These are phyloP conservation scores for Rhodotorula diobovata DNA, from an alignment of 768 basidiomycete species.

Conservation along the genomic window DNA sequence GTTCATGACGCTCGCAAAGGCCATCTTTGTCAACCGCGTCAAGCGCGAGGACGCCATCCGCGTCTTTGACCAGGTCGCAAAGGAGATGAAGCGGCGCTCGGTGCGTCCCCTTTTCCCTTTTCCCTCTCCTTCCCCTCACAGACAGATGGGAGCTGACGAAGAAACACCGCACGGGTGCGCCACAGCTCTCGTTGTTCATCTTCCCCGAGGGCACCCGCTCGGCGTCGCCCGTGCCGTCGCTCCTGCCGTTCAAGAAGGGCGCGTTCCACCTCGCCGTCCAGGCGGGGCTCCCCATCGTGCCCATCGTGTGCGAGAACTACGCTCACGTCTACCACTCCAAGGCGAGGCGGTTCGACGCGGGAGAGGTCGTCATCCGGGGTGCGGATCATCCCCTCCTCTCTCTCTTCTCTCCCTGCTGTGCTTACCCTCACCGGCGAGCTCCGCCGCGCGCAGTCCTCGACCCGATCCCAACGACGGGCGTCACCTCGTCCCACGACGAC, in stretches of 20 bases:
- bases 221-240: constrained; percentile 58
- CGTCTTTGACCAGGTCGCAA: constrained; percentile 63
- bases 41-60: constrained; percentile 65
- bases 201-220: constrained; percentile 95
- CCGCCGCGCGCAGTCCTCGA: constrained; percentile 65
- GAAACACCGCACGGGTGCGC: no score
- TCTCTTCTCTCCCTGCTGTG: not conserved
- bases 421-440: not conserved
- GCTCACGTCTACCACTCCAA: constrained; percentile 63
- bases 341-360: constrained; percentile 57
- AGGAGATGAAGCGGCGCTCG: constrained; percentile 62
- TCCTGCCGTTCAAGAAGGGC: constrained; percentile 93
- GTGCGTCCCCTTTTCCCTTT: constrained; percentile 37
- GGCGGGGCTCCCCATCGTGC: constrained; percentile 82
- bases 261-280: constrained; percentile 94
- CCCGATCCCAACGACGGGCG: constrained; percentile 69
- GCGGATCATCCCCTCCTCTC: constrained; percentile 43
- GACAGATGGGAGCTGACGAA: not conserved
- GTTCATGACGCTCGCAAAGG: constrained; percentile 78
- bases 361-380: constrained; percentile 79
- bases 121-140: not conserved
- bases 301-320: constrained; percentile 91
- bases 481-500: constrained; percentile 60
- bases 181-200: constrained; percentile 76
- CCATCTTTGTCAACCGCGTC: constrained; percentile 78